These are phyloP conservation scores for Glycine tomentella DNA, from an alignment of 306 rosid species.

Conservation along the genomic window DNA sequence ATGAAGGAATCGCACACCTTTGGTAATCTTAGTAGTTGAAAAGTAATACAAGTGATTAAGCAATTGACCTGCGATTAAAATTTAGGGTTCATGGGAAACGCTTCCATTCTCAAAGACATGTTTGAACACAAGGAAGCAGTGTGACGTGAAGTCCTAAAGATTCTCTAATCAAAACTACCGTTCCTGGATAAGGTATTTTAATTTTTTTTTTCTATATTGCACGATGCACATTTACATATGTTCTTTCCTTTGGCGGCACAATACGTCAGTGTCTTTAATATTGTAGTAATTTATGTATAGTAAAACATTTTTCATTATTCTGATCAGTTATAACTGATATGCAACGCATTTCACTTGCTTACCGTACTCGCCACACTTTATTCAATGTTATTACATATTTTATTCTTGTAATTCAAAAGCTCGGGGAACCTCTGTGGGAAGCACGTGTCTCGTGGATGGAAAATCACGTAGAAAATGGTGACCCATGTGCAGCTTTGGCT, in stretches of 20 bases:
- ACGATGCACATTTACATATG: slow-evolving; percentile 33
- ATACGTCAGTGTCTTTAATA: slow-evolving; percentile 7
- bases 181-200: slow-evolving; percentile 54
- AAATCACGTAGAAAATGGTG: slow-evolving; percentile 62
- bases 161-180: slow-evolving; percentile 48
- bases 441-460: slow-evolving; percentile 68
- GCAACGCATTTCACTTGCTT: slow-evolving; percentile 3
- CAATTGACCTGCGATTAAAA: slow-evolving; percentile 14
- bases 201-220: not conserved
- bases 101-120: slow-evolving; percentile 67
- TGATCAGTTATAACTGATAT: not conserved
- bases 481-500: slow-evolving; percentile 61
- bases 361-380: slow-evolving; percentile 14
- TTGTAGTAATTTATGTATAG: not conserved
- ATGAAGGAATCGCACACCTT: not conserved
- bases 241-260: slow-evolving; percentile 55
- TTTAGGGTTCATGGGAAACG: slow-evolving; percentile 45
- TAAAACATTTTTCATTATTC: not conserved
- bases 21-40: slow-evolving; percentile 43
- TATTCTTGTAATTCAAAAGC: slow-evolving; percentile 33
- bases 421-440: slow-evolving; percentile 44
- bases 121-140: slow-evolving; percentile 67
- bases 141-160: slow-evolving; percentile 68
- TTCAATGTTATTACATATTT: too few species aligned
- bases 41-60: not conserved